Evolutionary conservation across 805 yeast genomes (phyloP), one percentile per base, ranked within the genome.

Genomic region (Candida orba): DNA sequence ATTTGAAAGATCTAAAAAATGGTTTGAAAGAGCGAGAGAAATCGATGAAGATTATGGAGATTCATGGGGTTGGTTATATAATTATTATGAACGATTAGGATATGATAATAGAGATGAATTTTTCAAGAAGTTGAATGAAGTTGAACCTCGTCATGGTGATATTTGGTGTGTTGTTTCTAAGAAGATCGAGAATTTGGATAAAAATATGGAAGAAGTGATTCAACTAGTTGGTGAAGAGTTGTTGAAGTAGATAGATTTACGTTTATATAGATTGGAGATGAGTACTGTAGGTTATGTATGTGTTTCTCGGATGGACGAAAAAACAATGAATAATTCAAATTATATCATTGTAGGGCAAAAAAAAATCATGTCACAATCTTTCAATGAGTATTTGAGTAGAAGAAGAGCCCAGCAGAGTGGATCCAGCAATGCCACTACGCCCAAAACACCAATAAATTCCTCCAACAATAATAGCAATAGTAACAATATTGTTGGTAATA

Each of bases 21-120:
- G 96, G 88, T 75, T 88, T 44, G 82, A 81, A 39, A 68, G 84
- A 42, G 84, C 93, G 0, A 57, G 81, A 10, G 67, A 64, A n/a
- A 66, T 69, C 3, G 78, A 80, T 44, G 59, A 66, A 1, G 66
- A 63, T n/a, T 75, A 68, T 56, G 97, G 95, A 4, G 97, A 90
- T 61, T 62, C 72, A 3, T 88, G 95, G 84, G 75, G 78, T 1
- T 81, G 88, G 82, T 55, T 69, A 39, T 76, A 75, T 52, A 67
- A 69, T 24, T 76, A 73, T 48, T 44, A 25, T 25, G 27, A 25
- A 12, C 8, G 68, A 36, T 40, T 51, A 18, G 72, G 69, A 47
- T 65, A 63, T 39, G 57, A 36, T 12, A 41, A 43, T 4, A 45
- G 53, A 6, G 64, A 58, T 2, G 48, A 52, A 6, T 54, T 80